Conservation (phyloP, 2,329 filamentous ascomycete species). For the Penicillium sp. region DNA sequence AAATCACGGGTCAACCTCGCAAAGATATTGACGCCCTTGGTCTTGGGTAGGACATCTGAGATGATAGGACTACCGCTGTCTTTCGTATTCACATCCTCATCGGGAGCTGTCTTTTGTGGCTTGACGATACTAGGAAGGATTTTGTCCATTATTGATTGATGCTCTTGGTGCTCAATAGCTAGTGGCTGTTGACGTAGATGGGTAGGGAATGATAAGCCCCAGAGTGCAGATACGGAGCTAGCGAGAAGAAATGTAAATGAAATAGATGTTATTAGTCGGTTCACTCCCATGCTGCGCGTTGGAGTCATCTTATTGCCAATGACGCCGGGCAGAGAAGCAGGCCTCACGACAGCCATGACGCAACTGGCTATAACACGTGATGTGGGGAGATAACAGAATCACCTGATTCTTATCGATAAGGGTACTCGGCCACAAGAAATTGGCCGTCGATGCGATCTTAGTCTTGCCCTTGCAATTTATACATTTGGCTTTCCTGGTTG, state of each 20-base stretch:
- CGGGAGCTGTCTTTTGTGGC: slow-evolving; percentile 18
- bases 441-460: slow-evolving; percentile 15
- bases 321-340: not conserved
- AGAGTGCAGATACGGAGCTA: slow-evolving; percentile 13
- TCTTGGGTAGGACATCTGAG: slow-evolving; percentile 78
- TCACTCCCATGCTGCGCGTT: slow-evolving; percentile 19
- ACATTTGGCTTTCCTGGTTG: slow-evolving; percentile 10
- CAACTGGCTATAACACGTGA: slow-evolving; percentile 24
- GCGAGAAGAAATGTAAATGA: slow-evolving; percentile 13
- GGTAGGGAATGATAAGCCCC: slow-evolving; percentile 10
- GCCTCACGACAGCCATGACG: slow-evolving; percentile 21
- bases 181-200: slow-evolving; percentile 13
- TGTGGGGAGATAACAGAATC: slow-evolving; percentile 13
- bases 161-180: slow-evolving; percentile 20
- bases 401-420: slow-evolving; percentile 40
- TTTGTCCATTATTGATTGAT: slow-evolving; percentile 28
- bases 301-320: slow-evolving; percentile 1
- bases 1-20: slow-evolving; percentile 76
- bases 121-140: slow-evolving; percentile 24
- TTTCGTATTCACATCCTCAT: slow-evolving; percentile 15
- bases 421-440: slow-evolving; percentile 24
- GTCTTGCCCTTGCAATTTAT: slow-evolving; percentile 10
- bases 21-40: slow-evolving; percentile 79
- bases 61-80: slow-evolving; percentile 60
- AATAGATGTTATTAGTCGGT: slow-evolving; percentile 8